Evolutionary conservation across 2,329 filamentous ascomycete species (phyloP), one percentile per base, ranked within the genome.

Genomic region (Cladosporium sp.): DNA sequence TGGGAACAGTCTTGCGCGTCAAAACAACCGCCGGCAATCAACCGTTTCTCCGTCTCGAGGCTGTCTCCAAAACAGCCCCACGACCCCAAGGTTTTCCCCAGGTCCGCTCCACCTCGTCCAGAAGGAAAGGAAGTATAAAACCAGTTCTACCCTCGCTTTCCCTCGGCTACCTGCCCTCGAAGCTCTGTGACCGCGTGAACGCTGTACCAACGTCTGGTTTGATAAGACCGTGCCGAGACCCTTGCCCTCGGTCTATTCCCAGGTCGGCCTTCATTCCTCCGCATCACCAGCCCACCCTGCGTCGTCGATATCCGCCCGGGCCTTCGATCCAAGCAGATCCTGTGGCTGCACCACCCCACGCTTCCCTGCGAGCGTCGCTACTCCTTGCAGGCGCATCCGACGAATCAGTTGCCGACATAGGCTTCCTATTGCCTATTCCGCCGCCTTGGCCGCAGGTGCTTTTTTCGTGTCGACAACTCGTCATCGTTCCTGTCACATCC

Each of bases 351-450:
- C n/a, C 41, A 28, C 7, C 38, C 52, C 52, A 57, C 52, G 62
- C 52, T 44, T 49, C 58, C 36, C 26, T 54, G 55, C 64, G 28
- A 41, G 44, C 44, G 47, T 44, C 61, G 44, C 6, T 24, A 24
- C 51, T 44, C 49, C 61, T 54, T 41, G 51, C 49, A 55, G 34
- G 61, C 51, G 34, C 51, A 41, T 52, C 36, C 28, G 61, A 57
- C 61, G 57, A 57, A 59, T 67, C 64, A 69, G 44, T 57, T 52
- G 55, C 61, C 61, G 61, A 64, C 36, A 47, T 21, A 24, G 59
- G 49, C 34, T 26, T 55, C 11, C 34, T 49, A 57, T 57, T 64
- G 61, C 61, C 49, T 57, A 14, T 52, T 64, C 36, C 36, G 26
- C 51, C 61, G 51, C 61, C 61, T 64, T 64, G 61, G 61, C 61